phyloP scores from a whole-genome alignment of 2,329 filamentous ascomycete genomes.

The Aspergillus ibericus region DNA sequence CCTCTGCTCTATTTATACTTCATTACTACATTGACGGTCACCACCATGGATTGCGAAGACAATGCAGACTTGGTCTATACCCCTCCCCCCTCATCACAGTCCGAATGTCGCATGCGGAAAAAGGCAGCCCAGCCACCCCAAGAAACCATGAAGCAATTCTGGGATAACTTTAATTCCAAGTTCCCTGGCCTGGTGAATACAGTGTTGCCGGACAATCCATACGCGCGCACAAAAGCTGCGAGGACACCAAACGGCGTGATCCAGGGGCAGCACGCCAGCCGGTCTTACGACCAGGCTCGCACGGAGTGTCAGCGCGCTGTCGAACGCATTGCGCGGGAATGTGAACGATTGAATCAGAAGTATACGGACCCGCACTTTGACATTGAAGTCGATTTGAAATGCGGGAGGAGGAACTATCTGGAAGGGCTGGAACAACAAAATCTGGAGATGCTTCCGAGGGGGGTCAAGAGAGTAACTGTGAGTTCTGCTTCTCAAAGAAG shows the following conservation, averaged over 20 bases:
- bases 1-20: too few relatives aligned
- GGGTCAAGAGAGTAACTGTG: conserved; percentile 69
- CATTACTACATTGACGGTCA: too few relatives aligned
- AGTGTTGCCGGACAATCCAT: conserved; percentile 67
- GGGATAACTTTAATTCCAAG: conserved; percentile 69
- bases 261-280: conserved; percentile 58
- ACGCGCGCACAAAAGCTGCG: conserved; percentile 61
- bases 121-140: conserved; percentile 62
- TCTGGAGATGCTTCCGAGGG: conserved; percentile 59
- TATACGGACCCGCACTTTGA: conserved; percentile 87
- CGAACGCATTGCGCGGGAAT: conserved; percentile 61
- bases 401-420: conserved; percentile 53
- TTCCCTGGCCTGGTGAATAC: conserved; percentile 71
- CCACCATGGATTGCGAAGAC: conserved; percentile 34
- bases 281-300: conserved; percentile 72
- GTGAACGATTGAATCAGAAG: conserved; percentile 76
- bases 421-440: conserved; percentile 45
- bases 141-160: conserved; percentile 69
- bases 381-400: conserved; percentile 73
- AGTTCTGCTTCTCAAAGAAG: conserved; percentile 8
- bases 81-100: conserved; percentile 32
- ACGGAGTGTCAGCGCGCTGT: conserved; percentile 65
- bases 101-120: conserved; percentile 31
- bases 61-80: conserved; percentile 24
- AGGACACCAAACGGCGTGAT: conserved; percentile 56